Percentiles rank a stretch among this genome's conserved stretches.
phyloP scores from a whole-genome alignment of 768 basidiomycete species.

The Boletus tylopilopsis region DNA sequence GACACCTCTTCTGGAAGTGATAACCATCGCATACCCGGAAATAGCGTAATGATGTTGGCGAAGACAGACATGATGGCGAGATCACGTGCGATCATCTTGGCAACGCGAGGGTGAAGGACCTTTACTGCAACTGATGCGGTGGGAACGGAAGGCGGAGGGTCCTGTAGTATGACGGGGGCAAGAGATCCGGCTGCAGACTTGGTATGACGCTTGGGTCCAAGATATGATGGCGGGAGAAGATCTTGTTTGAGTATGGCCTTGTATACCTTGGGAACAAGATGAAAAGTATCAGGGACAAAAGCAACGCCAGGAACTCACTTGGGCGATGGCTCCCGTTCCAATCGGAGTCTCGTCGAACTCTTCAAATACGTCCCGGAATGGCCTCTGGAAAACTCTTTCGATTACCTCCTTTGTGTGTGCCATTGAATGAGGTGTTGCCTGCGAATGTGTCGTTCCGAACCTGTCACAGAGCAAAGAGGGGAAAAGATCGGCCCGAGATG shows the following conservation, averaged over 20 bases:
- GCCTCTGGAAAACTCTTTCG: constrained; percentile 75
- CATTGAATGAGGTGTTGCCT: constrained; percentile 76
- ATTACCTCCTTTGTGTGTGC: constrained; percentile 77
- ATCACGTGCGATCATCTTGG: constrained; percentile 81
- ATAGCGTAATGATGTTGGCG: constrained; percentile 65
- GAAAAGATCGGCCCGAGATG: constrained; percentile 91
- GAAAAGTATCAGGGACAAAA: background rate
- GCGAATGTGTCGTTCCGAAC: constrained; percentile 85
- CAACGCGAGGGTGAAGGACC: constrained; percentile 85
- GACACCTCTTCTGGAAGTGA: constrained; percentile 93
- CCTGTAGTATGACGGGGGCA: constrained; percentile 42
- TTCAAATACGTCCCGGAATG: constrained; percentile 88
- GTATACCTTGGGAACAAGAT: constrained; percentile 60
- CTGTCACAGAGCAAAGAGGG: constrained; percentile 80
- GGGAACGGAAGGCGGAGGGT: constrained; percentile 70
- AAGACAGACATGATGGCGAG: constrained; percentile 95
- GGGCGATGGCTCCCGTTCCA: constrained; percentile 98
- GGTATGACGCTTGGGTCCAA: constrained; percentile 63
- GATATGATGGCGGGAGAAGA: constrained; percentile 81
- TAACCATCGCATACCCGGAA: constrained; percentile 96
- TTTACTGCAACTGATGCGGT: constrained; percentile 93
- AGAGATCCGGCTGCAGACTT: constrained; percentile 49
- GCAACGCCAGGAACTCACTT: constrained; percentile 37
- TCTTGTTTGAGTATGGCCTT: constrained; percentile 80
- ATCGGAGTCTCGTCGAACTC: constrained; percentile 85